These are phyloP conservation scores for Akanthomyces uredinophilus DNA, from an alignment of 2,329 filamentous ascomycete species.

Conservation along the genomic window DNA sequence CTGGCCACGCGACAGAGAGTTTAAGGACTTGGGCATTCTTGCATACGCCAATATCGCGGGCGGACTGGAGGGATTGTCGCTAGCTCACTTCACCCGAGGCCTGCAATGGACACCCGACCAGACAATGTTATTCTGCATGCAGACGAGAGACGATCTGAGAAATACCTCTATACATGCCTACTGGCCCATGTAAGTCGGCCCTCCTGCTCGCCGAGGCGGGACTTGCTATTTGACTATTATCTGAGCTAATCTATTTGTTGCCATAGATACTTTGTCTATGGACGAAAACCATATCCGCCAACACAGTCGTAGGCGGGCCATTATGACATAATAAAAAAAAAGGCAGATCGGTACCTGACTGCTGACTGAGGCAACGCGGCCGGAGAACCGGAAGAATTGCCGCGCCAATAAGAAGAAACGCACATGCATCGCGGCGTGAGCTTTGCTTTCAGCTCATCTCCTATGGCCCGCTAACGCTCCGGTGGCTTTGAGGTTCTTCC, in stretches of 20 bases:
- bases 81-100: constrained; percentile 33
- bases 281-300: neutral
- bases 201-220: neutral
- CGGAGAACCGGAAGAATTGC: too few relatives aligned
- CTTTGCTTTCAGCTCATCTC: too few relatives aligned
- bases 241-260: neutral
- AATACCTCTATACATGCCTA: constrained; percentile 32
- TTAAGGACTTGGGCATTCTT: constrained; percentile 18
- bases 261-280: constrained; percentile 1
- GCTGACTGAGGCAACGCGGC: too few relatives aligned
- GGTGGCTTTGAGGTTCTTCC: too few relatives aligned
- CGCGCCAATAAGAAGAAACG: too few relatives aligned
- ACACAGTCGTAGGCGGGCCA: too few relatives aligned
- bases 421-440: neutral
- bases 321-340: too few relatives aligned
- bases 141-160: constrained; percentile 30
- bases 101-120: constrained; percentile 31
- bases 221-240: neutral
- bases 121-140: constrained; percentile 28
- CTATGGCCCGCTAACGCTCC: too few relatives aligned
- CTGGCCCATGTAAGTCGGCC: constrained; percentile 32
- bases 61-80: constrained; percentile 32
- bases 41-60: constrained; percentile 28
- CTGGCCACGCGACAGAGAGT: constrained; percentile 35
- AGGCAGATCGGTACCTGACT: too few relatives aligned